Base-by-base conservation (phyloP, 352 stramenopile genomes). In the Pythium plurisporium region DNA sequence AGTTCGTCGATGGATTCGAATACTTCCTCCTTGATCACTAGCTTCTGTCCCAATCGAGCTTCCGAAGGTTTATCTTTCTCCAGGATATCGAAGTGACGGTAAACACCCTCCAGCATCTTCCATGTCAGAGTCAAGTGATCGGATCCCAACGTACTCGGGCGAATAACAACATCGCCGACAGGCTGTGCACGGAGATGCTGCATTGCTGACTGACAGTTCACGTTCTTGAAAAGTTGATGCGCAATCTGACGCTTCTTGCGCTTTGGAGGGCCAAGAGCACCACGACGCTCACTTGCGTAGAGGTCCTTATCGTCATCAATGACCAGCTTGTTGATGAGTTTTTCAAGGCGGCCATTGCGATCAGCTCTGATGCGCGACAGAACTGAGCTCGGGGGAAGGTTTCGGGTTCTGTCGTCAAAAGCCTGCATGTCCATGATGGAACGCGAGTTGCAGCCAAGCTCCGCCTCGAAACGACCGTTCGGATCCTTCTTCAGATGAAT, bases 1-100 rank as follows among this genome's bases (percentile, higher is more conserved):
- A 96, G 59, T 61, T 96, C 86, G 46, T 96, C 86, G 56, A 96
- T 94, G 27, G 83, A 90, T 50, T 91, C 86, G 64, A 91, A 96
- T 22, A 62, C 72, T 55, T 94, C 84, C 30, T 94, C 83, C 57
- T 96, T 96, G 65, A 96, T 80, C 57, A 94, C 77, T 27, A 96
- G 68, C 54, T 76, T 87, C 49, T 83, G 67, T 12, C 86, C 86
- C 29, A 96, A 72, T 12, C 86, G 82, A 40, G 83, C 81, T 58
- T 96, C 84, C 0, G 81, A 91, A 7, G 84, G 84, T 47, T 96
- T 96, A 63, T 96, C 70, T 67, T 87, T 86, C 69, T 96, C 86
- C 42, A 87, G 64, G 30, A 96, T 86, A 59, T 96, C 86, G 34
- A 94, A 94, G 51, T 96, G 86, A 42, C 84, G 82, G 54, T 93